Evolutionary conservation across 2,329 filamentous ascomycete genomes (phyloP).

Genomic region (Ceratocystis lukuohia): DNA sequence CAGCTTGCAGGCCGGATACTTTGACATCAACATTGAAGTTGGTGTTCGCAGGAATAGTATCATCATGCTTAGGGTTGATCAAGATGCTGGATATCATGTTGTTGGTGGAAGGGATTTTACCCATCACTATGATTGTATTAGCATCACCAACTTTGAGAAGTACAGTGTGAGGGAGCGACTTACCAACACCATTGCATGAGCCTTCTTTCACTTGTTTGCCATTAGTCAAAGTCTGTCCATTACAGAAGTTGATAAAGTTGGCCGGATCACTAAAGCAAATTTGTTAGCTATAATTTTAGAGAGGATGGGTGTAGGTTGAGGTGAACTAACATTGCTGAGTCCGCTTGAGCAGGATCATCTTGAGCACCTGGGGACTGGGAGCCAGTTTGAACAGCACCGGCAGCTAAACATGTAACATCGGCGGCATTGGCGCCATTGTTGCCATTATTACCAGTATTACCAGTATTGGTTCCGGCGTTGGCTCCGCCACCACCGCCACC

Average conservation of each 20-base stretch:
- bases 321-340: conserved; percentile 38
- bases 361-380: conserved; percentile 37
- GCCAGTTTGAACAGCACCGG: conserved; percentile 36
- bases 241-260: conserved; percentile 54
- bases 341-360: conserved; percentile 35
- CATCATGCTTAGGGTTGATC: conserved; percentile 38
- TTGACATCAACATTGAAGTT: conserved; percentile 42
- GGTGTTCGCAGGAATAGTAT: conserved; percentile 34
- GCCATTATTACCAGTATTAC: conserved; percentile 23
- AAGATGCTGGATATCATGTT: conserved; percentile 48
- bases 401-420: conserved; percentile 29
- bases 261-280: conserved; percentile 33
- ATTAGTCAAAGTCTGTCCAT: conserved; percentile 43
- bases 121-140: conserved; percentile 35
- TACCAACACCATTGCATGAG: conserved; percentile 51
- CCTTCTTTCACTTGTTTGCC: conserved; percentile 43
- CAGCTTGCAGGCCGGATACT: conserved; percentile 39
- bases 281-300: conserved; percentile 20
- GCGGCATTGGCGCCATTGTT: conserved; percentile 23
- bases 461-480: conserved; percentile 22
- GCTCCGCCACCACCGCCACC: conserved; percentile 21
- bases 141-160: conserved; percentile 17
- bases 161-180: conserved; percentile 23
- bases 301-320: background rate
- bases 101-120: conserved; percentile 40